These are phyloP conservation scores for Xylaria digitata DNA, from an alignment of 2,329 filamentous ascomycete species.

Conservation along the genomic window DNA sequence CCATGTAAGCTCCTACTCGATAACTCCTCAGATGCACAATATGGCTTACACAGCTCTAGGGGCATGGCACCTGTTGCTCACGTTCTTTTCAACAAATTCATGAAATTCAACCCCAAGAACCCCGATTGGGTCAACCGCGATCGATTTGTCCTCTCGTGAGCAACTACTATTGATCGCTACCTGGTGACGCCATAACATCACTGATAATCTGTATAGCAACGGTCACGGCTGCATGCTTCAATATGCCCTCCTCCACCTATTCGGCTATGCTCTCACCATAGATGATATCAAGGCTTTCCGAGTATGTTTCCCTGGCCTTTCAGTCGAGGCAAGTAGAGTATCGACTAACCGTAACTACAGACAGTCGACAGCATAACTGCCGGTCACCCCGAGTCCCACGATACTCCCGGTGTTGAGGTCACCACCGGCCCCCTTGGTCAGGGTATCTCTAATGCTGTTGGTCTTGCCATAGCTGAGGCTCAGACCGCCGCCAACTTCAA, in stretches of 20 bases:
- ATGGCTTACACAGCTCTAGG: slow-evolving; percentile 55
- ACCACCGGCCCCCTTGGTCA: slow-evolving; percentile 98
- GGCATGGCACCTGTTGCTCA: slow-evolving; percentile 94
- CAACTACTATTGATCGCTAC: slow-evolving; percentile 47
- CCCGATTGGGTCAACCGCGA: slow-evolving; percentile 97
- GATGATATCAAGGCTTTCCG: slow-evolving; percentile 97
- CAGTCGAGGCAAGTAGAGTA: neutral
- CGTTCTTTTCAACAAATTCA: slow-evolving; percentile 98
- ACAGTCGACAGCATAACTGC: slow-evolving; percentile 80
- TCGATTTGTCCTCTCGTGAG: slow-evolving; percentile 98
- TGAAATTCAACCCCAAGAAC: slow-evolving; percentile 99
- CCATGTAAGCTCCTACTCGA: slow-evolving; percentile 72
- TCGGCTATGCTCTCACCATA: slow-evolving; percentile 86
- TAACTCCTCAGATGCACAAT: slow-evolving; percentile 15
- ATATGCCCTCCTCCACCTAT: slow-evolving; percentile 97
- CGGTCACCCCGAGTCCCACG: slow-evolving; percentile 95
- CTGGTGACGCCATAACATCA: neutral
- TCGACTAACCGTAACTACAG: slow-evolving; percentile 49
- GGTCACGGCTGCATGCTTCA: slow-evolving; percentile 99
- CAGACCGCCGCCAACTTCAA: slow-evolving; percentile 94
- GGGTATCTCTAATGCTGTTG: slow-evolving; percentile 96
- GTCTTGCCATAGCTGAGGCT: slow-evolving; percentile 95
- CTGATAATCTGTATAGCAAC: slow-evolving; percentile 70
- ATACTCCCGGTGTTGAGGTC: slow-evolving; percentile 96
- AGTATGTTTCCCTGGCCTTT: slow-evolving; percentile 65